Base-by-base conservation (phyloP, 495 filamentous ascomycete genomes). In the Oidiodendron maius region DNA sequence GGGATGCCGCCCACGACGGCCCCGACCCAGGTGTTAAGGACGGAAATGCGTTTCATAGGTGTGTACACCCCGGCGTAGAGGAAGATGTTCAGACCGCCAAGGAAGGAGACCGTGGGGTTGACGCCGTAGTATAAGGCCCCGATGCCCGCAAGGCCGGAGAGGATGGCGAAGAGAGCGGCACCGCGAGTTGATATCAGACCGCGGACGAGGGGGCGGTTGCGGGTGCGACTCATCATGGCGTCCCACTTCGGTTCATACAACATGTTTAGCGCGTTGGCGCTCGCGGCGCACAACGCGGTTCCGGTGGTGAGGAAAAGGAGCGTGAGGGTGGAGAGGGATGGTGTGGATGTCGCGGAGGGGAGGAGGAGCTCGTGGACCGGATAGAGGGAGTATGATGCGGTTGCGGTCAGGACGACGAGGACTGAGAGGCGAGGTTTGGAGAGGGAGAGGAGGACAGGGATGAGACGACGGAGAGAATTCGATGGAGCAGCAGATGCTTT, bases 231-330 rank as follows among this genome's bases (percentile, higher is more conserved):
- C 93, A 98, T 98, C 55, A 84, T 82, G 20, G 86, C 88, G 67
- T 98, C 93, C 66, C 89, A 87, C 53, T 79, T 74, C 12, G 84
- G 91, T 67, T 98, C 93, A 59, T 95, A 82, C 54, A 94, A 82
- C 93, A 98, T 98, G 71, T 98, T 98, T 42, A 97, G 71, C 0
- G 93, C 83, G 58, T 97, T 98, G 38, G 93, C 93, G 53, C 83
- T 85, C 40, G 89, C 88, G 24, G 73, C 86, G 60, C 84, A 86
- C 6, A 97, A 77, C 13, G 91, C 79, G 1, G 93, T 98, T 40
- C 93, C 93, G 12, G 79, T 75, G 0, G 91, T 95, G 56, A 98
- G 80, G 75, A 94, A 96, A 50, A 91, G 71, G 15, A 98, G 83
- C 9, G 94, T 98, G 28, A 97, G 71, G 4, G 93, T 83, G 24